Percentiles rank a stretch among this genome's conserved stretches.
Evolutionary conservation across 2,329 filamentous ascomycete genomes (phyloP).

Genomic region (Tolypocladium tundrense): DNA sequence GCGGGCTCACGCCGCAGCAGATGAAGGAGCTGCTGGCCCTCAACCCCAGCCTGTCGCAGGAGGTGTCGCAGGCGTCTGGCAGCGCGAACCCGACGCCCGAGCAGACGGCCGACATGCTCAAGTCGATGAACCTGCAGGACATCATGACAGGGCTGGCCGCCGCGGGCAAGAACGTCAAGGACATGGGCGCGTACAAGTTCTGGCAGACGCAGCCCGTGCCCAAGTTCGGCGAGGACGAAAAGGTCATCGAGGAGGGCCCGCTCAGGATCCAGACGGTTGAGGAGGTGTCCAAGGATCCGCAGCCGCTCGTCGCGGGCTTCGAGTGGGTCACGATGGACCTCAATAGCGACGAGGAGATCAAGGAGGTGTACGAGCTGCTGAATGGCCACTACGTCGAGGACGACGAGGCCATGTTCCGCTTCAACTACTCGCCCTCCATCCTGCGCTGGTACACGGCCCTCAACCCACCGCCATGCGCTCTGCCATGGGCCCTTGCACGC

Average conservation of each 20-base stretch:
- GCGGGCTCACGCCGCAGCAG: conserved; percentile 44
- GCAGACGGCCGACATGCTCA: conserved; percentile 41
- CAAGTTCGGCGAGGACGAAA: conserved; percentile 55
- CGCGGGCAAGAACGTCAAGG: conserved; percentile 81
- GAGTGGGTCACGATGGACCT: conserved; percentile 93
- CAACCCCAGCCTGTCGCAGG: conserved; percentile 61
- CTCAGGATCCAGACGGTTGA: conserved; percentile 73
- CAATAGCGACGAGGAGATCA: conserved; percentile 63
- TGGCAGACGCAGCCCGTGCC: conserved; percentile 97
- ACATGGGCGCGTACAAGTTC: conserved; percentile 97
- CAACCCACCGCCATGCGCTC: neutral
- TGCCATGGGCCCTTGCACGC: neutral
- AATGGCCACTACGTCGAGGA: conserved; percentile 97
- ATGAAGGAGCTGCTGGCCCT: conserved; percentile 58
- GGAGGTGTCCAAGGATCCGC: conserved; percentile 67
- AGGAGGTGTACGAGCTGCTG: conserved; percentile 85
- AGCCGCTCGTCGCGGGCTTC: conserved; percentile 69
- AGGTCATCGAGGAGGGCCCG: conserved; percentile 63
- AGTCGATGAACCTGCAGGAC: conserved; percentile 57
- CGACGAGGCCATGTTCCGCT: conserved; percentile 92
- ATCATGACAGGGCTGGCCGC: conserved; percentile 67
- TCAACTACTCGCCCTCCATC: conserved; percentile 87
- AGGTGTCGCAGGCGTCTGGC: conserved; percentile 29
- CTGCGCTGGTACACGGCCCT: conserved; percentile 62
- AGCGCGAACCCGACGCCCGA: conserved; percentile 25